Base-by-base conservation (phyloP, 441 rosid genomes). In the Biscutella laevigata region DNA sequence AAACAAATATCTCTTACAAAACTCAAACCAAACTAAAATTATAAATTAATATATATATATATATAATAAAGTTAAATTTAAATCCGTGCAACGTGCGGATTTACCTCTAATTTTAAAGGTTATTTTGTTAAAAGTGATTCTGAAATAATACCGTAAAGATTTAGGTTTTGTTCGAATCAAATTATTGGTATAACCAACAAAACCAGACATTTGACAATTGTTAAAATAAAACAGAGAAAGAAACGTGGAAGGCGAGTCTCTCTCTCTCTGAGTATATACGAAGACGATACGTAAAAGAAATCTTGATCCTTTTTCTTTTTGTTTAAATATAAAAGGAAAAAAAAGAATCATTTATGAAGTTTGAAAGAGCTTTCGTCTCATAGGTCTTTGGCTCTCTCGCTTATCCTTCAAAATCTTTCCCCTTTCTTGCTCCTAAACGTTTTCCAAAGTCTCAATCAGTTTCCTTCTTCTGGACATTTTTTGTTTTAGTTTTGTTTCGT, bases 201-300 rank as follows among this genome's bases (percentile, higher is more conserved):
- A 46, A 48, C 38, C 20, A 41, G 25, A 56, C 52, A 55, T 24
- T 37, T 16, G 17, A 5, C 28, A 5, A 16, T n/a, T 27, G 13
- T 42, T 4, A 36, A 25, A 33, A 26, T 0, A 16, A 46, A 14
- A 38, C 10, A 50, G 40, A 40, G 65, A 44, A 59, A 37, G 61
- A 66, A 66, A 66, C 66, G 61, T 66, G 70, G 70, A 59, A 52
- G 55, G 61, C 38, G 55, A 45, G 56, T 37, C 56, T 64, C 58
- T 58, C 16, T 21, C 4, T 30, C 7, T 39, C 36, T 16, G 51
- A 58, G 65, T 59, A 59, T 52, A 59, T 45, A 49, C 61, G 27
- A 51, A 59, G 48, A 53, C 61, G 61, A 59, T 59, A 53, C 66
- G 71, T 59, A 57, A 51, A 65, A 65, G 64, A 43, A 41, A 57